Evolutionary conservation across 2,329 filamentous ascomycete species (phyloP).

Genomic region (Paramyrothecium roridum): DNA sequence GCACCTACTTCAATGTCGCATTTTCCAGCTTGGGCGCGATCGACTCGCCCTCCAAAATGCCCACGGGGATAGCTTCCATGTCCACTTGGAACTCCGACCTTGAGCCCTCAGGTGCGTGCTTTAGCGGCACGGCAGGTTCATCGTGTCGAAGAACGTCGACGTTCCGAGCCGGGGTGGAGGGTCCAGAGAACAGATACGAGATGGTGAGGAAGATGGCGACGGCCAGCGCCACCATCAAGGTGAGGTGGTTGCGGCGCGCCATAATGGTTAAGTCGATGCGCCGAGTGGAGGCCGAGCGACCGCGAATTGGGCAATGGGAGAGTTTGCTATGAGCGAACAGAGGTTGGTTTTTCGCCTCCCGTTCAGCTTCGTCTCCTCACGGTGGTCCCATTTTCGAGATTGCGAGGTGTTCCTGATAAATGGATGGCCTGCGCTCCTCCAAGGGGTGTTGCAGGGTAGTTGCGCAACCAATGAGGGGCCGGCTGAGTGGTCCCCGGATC

Average conservation of each 20-base stretch:
- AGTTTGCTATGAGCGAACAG: neutral
- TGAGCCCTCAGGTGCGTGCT: slow-evolving; percentile 14
- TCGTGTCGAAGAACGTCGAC: slow-evolving; percentile 14
- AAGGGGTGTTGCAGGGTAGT: neutral
- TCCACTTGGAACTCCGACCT: slow-evolving; percentile 31
- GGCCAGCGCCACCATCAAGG: slow-evolving; percentile 50
- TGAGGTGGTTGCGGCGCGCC: slow-evolving; percentile 52
- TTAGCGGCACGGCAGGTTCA: slow-evolving; percentile 18
- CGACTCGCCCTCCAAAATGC: slow-evolving; percentile 61
- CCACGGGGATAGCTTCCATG: slow-evolving; percentile 39
- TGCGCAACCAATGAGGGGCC: neutral
- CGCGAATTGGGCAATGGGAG: neutral
- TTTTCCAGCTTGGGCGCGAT: slow-evolving; percentile 83
- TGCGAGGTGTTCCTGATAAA: neutral
- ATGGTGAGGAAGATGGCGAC: slow-evolving; percentile 55
- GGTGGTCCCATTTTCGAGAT: neutral
- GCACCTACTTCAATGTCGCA: slow-evolving; percentile 68
- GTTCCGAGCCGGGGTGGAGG: slow-evolving; percentile 13
- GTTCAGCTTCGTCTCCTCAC: neutral
- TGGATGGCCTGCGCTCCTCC: neutral
- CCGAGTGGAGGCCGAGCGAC: neutral
- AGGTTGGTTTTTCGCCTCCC: neutral
- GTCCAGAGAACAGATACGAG: slow-evolving; percentile 56
- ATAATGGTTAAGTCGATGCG: slow-evolving; percentile 25
- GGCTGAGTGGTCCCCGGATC: neutral